Percentiles rank a stretch among this genome's conserved stretches.
These are phyloP conservation scores for Phyllosticta capitalensis DNA, from an alignment of 2,329 filamentous ascomycete species.

Conservation along the genomic window DNA sequence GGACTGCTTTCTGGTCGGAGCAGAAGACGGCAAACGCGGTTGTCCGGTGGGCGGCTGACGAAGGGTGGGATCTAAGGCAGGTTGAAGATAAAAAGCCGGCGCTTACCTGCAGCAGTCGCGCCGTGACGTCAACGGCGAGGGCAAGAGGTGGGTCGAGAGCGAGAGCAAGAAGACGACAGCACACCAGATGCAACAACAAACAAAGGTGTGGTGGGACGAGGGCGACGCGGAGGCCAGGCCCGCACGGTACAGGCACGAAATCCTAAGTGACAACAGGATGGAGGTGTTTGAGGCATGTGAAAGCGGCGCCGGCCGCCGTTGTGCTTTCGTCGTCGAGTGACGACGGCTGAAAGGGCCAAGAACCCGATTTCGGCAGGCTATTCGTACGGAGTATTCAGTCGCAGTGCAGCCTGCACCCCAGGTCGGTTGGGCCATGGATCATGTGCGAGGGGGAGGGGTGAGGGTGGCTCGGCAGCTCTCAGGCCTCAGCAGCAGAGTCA, in stretches of 20 bases:
- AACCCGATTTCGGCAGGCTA: background rate
- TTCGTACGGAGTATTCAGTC: background rate
- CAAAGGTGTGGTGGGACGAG: conserved; percentile 3
- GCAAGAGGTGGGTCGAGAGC: background rate
- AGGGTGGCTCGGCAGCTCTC: background rate
- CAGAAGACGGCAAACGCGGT: conserved; percentile 3
- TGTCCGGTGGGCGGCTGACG: conserved; percentile 2
- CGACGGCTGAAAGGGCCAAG: background rate
- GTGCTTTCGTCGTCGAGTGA: background rate
- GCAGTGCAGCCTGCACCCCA: conserved; percentile 5
- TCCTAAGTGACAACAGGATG: background rate
- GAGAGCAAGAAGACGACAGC: conserved; percentile 1
- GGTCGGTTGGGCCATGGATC: background rate
- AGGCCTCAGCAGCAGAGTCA: no score
- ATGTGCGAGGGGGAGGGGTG: background rate
- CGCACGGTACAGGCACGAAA: no score
- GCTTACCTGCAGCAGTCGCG: conserved; percentile 3
- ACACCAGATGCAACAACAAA: background rate
- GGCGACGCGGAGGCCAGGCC: background rate
- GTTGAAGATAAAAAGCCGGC: conserved; percentile 5
- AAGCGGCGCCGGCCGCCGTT: background rate
- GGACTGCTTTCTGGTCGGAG: conserved; percentile 2
- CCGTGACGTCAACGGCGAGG: conserved; percentile 6
- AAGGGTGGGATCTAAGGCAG: conserved; percentile 5
- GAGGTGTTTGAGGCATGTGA: background rate